Base-by-base conservation (phyloP, 352 stramenopile genomes). In the Blastocystis sp. region DNA sequence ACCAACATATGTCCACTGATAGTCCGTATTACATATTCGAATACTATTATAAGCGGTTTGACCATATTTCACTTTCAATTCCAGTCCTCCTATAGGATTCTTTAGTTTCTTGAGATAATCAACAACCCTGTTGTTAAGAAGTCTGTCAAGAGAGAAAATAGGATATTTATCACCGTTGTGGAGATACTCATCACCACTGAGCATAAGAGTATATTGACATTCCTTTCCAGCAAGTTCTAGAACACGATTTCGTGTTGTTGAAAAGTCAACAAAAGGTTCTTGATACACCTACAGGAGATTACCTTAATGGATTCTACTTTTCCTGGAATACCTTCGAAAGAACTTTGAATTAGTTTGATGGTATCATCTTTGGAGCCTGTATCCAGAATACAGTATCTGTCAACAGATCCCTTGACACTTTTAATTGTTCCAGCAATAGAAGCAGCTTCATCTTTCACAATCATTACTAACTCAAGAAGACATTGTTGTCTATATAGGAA, bases 171-270 rank as follows among this genome's bases (percentile, higher is more conserved):
- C 13, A 24, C 73, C 73, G 19, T 84, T 84, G 24, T 42, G 73
- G 24, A 84, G 73, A n/a, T 84, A 84, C 51, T 84, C 73, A 33
- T 84, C 73, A 17, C 73, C 73, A 64, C 73, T 84, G 24, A 84
- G 73, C 73, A 84, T 84, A 13, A 84, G 30, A 53, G 73, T 84
- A 57, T 84, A 84, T 30, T 84, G 73, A 44, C 73, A 84, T 44
- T 84, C 73, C 27, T 84, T 84, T 30, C 73, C 73, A 24, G 73
- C 73, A 3, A 84, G 73, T 44, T 84, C 51, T 17, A 84, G 51
- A 0, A 84, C 73, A 2, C 73, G 24, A 44, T 84, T 84, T 44
- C 73, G n/a, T 13, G 73, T 84, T 3, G 73, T 84, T 66, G 73
- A 54, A 42, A 84, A 84, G 30, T 84, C 73, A 19, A 84, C 73